Evolutionary conservation across 306 rosid species (phyloP).

Genomic region (Lablab purpureus): DNA sequence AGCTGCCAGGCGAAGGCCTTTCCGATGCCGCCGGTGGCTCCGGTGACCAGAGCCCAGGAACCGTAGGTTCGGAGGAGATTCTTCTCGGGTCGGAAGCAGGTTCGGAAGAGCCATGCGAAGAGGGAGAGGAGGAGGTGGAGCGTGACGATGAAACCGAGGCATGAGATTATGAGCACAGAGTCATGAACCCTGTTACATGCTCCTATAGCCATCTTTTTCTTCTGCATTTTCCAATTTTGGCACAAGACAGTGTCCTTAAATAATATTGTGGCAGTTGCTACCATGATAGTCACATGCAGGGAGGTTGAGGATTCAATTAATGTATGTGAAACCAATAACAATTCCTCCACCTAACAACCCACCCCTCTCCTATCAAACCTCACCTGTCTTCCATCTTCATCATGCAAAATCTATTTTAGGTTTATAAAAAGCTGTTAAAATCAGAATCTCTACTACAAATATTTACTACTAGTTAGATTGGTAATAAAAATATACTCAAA

Average conservation of each 20-base stretch:
- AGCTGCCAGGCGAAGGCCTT: slow-evolving; percentile 50
- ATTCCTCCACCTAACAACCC: background rate
- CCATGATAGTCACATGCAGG: background rate
- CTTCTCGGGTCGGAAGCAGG: slow-evolving; percentile 41
- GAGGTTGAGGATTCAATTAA: background rate
- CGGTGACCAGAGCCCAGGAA: slow-evolving; percentile 58
- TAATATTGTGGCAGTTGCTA: background rate
- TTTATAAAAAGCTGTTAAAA: too few species aligned
- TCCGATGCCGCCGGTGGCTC: slow-evolving; percentile 61
- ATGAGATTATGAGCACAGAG: background rate
- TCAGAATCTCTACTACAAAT: too few species aligned
- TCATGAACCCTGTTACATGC: too few species aligned
- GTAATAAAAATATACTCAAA: too few species aligned
- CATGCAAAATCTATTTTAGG: too few species aligned
- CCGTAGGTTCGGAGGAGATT: slow-evolving; percentile 48
- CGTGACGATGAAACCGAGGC: slow-evolving; percentile 40
- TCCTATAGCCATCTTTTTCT: too few species aligned
- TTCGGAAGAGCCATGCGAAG: slow-evolving; percentile 35
- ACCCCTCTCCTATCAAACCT: too few species aligned
- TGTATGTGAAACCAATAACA: background rate
- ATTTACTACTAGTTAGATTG: too few species aligned
- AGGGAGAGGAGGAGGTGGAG: slow-evolving; percentile 11
- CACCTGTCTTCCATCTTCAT: too few species aligned
- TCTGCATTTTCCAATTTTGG: background rate
- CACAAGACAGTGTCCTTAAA: background rate